Conservation (phyloP, 148 eudicot genomes). For the Dianthus caryophyllus region DNA sequence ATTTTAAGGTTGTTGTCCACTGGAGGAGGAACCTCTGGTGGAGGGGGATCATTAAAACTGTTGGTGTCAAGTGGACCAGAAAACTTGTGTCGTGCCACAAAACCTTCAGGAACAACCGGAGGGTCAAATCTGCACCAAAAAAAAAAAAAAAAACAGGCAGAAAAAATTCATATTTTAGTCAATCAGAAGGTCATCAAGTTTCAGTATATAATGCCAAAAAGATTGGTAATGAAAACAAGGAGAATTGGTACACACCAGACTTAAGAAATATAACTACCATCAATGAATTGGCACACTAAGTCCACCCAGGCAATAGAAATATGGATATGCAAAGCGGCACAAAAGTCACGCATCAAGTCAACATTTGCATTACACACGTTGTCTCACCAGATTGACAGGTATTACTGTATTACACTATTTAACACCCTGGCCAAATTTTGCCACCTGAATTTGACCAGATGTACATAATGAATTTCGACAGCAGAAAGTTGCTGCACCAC, state of each 20-base stretch:
- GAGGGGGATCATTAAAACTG: slow-evolving; percentile 43
- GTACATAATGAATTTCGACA: background rate
- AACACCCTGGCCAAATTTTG: background rate
- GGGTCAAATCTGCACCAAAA: slow-evolving; percentile 78
- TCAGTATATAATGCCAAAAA: background rate
- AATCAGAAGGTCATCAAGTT: background rate
- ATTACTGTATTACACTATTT: background rate
- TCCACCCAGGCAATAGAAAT: background rate
- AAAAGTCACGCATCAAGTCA: background rate
- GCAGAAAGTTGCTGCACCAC: background rate
- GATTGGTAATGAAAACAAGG: background rate
- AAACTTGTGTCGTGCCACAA: slow-evolving; percentile 70
- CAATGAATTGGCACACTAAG: background rate
- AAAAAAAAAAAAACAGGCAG: slow-evolving; percentile 12
- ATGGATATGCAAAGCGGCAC: background rate
- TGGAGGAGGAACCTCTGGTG: slow-evolving; percentile 68
- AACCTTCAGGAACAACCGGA: slow-evolving; percentile 71
- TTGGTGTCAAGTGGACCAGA: slow-evolving; percentile 48
- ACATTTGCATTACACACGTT: background rate
- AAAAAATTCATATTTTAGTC: slow-evolving; percentile 12
- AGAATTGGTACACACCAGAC: background rate
- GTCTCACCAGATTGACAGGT: background rate
- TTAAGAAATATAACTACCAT: background rate
- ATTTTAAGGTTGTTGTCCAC: slow-evolving; percentile 66
- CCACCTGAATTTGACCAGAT: background rate